Conservation (phyloP, 257 asterid genomes). For the Ocimum tenuiflorum region DNA sequence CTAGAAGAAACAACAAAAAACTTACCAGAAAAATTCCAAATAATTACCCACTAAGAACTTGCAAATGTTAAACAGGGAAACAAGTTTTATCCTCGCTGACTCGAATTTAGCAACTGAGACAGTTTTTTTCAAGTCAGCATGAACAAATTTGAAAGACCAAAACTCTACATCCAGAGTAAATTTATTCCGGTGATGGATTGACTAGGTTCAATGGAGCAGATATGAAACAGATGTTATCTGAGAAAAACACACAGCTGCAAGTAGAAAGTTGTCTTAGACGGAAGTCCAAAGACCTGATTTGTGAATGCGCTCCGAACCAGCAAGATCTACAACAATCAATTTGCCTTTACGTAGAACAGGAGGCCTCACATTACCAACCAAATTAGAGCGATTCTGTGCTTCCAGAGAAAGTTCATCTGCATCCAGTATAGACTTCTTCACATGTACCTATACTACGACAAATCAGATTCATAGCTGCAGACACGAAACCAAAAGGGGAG, state of each 20-base stretch:
- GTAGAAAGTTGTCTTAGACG: constrained; percentile 2
- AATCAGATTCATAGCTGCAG: constrained; percentile 18
- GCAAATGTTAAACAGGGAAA: constrained; percentile 13
- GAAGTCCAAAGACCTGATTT: constrained; percentile 65
- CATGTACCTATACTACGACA: constrained; percentile 61
- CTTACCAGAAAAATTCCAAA: constrained; percentile 16
- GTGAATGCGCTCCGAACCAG: constrained; percentile 97
- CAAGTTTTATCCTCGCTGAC: background rate
- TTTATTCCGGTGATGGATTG: background rate
- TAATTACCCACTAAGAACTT: background rate
- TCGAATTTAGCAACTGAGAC: constrained; percentile 3
- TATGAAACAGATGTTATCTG: background rate
- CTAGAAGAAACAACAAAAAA: constrained; percentile 41
- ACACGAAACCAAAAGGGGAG: background rate
- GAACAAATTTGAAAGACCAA: background rate
- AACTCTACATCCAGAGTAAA: background rate
- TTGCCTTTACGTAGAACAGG: constrained; percentile 82
- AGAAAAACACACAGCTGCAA: background rate
- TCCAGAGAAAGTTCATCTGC: constrained; percentile 58
- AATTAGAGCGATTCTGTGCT: constrained; percentile 47
- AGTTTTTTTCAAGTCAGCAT: background rate
- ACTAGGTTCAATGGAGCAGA: background rate
- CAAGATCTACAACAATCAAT: constrained; percentile 94
- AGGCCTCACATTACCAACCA: constrained; percentile 61
- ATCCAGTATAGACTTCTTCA: constrained; percentile 65